Percentiles rank a stretch among this genome's conserved stretches.
Evolutionary conservation across 805 yeast genomes (phyloP).

Genomic region (Nakazawaea anatomiae): DNA sequence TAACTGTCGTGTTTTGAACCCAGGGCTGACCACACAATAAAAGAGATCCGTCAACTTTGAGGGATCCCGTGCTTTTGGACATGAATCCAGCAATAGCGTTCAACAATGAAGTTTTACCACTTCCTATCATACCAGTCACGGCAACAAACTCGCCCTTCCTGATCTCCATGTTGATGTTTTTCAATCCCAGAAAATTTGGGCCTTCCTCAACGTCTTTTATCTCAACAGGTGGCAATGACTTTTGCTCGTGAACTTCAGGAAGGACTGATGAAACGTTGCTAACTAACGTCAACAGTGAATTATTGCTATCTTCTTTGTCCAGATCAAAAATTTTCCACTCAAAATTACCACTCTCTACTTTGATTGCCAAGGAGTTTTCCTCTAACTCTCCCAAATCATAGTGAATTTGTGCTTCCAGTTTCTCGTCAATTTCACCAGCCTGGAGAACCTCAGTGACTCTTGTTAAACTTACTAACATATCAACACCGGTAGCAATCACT

Average conservation of each 20-base stretch:
- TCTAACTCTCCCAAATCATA: conserved; percentile 9
- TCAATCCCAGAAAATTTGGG: conserved; percentile 34
- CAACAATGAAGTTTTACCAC: conserved; percentile 65
- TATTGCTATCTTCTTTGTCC: conserved; percentile 17
- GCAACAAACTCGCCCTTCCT: conserved; percentile 65
- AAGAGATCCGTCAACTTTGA: conserved; percentile 45
- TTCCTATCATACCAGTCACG: conserved; percentile 73
- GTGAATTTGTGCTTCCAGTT: conserved; percentile 22
- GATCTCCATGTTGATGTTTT: conserved; percentile 45
- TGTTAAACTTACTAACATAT: conserved; percentile 54
- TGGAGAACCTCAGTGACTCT: conserved; percentile 51
- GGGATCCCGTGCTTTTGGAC: conserved; percentile 41
- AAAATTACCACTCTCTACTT: conserved; percentile 48
- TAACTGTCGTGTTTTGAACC: conserved; percentile 44
- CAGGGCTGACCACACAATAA: conserved; percentile 48
- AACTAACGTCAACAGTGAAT: background rate
- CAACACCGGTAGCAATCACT: conserved; percentile 62
- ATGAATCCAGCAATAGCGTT: conserved; percentile 62
- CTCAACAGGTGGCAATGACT: no score
- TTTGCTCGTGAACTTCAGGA: no score
- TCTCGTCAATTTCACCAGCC: conserved; percentile 34
- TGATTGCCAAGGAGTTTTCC: conserved; percentile 37
- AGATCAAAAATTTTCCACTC: conserved; percentile 53
- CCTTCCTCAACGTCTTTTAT: no score
- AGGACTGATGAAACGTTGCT: no score